Evolutionary conservation across 371 early-diverging fungal species (phyloP).

Genomic region (Basidiobolus meristosporus): DNA sequence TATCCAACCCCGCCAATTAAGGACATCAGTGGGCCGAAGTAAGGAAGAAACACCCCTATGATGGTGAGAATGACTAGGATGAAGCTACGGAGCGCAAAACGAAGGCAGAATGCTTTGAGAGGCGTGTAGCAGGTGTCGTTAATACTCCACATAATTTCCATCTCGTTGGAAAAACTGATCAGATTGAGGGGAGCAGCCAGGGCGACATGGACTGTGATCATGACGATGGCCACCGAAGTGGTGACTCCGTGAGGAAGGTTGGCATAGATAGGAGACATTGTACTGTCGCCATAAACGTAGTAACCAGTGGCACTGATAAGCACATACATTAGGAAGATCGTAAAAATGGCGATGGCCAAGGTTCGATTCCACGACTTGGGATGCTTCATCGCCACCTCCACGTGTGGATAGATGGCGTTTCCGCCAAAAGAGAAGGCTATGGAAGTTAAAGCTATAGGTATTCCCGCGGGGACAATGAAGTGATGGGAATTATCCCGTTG

Average conservation of each 20-base stretch:
- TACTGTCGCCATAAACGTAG: constrained; percentile 49
- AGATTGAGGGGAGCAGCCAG: constrained; percentile 65
- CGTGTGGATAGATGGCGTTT: constrained; percentile 34
- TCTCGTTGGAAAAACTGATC: constrained; percentile 34
- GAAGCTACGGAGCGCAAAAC: constrained; percentile 31
- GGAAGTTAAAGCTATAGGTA: constrained; percentile 23
- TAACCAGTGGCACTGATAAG: constrained; percentile 61
- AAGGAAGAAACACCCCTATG: constrained; percentile 49
- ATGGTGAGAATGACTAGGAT: constrained; percentile 20
- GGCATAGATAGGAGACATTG: constrained; percentile 49
- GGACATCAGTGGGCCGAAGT: constrained; percentile 65
- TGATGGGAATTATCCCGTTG: constrained; percentile 12
- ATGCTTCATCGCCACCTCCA: constrained; percentile 36
- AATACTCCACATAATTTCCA: constrained; percentile 11
- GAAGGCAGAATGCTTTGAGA: constrained; percentile 23
- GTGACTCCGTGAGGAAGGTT: constrained; percentile 43
- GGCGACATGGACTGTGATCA: constrained; percentile 66
- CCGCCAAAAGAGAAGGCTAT: constrained; percentile 63
- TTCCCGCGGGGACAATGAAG: constrained; percentile 21
- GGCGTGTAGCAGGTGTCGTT: constrained; percentile 15
- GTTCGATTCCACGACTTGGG: constrained; percentile 56
- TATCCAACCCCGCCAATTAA: constrained; percentile 63
- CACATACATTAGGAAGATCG: constrained; percentile 59
- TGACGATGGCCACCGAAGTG: constrained; percentile 36
- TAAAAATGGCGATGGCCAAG: constrained; percentile 34